Evolutionary conservation across 306 rosid genomes (phyloP), one percentile per base, ranked within the genome.

Genomic region (Dalbergia cochinchinensis): DNA sequence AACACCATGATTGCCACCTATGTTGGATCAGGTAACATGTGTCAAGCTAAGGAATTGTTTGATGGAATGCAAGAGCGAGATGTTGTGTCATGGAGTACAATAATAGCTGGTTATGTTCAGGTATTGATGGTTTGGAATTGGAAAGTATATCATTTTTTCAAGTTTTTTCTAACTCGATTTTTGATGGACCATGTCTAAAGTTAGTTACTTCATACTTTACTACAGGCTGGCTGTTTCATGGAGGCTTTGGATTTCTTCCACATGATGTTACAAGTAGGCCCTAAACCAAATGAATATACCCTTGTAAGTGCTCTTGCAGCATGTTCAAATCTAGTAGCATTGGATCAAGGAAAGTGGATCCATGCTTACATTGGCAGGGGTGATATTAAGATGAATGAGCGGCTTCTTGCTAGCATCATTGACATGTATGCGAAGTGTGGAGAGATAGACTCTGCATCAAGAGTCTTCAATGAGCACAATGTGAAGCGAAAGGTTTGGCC

Each of bases 401-500:
- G 71, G 58, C 83, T 92, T 83, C 86, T 84, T 42, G 80, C 91
- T 16, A 78, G 89, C 73, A 83, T 89, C 48, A 80, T 91, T 67
- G 90, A 86, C 78, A 86, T 91, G 91, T 91, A 88, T 64, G 83
- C 91, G 64, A 92, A 92, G 80, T 92, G 94, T 3, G 97, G 94
- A 57, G 90, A 89, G 78, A 80, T 88, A 63, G 90, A 87, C 59
- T 78, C 80, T 60, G 92, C 93, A 69, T 65, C 77, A n/a, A 85
- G 64, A 64, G 78, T 89, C 73, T 92, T 92, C 78, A 11, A 26
- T 6, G 82, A 80, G 53, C 65, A 64, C 66, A 67, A 33, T 34
- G 65, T 73, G 45, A 85, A 85, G 80, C 66, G 74, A 42, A 88
- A 69, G 50, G 90, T 90, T 79, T 85, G 93, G 92, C 88, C 91